Evolutionary conservation across 2,329 filamentous ascomycete genomes (phyloP).

Genomic region (Huntiella moniliformis): DNA sequence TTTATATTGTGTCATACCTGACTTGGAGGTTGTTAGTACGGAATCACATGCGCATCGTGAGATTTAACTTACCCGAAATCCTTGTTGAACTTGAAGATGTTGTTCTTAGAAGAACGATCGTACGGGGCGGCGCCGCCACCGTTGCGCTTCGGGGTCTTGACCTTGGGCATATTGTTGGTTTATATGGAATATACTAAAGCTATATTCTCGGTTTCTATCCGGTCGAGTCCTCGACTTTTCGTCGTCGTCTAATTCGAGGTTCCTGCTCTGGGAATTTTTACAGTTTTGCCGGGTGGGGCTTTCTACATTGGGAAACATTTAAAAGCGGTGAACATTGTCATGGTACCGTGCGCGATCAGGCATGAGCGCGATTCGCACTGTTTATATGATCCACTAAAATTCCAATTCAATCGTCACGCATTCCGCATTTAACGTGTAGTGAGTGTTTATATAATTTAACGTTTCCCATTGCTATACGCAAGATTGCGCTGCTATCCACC

Average conservation of each 20-base stretch:
- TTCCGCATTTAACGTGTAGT: too few relatives aligned
- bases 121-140: conserved; percentile 25
- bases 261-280: conserved; percentile 11
- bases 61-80: conserved; percentile 38
- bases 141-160: conserved; percentile 32
- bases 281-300: conserved; percentile 12
- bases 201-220: conserved; percentile 6
- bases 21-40: conserved; percentile 6
- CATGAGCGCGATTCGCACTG: not conserved
- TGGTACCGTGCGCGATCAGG: too few relatives aligned
- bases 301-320: conserved; percentile 3
- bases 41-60: not conserved
- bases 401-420: not conserved
- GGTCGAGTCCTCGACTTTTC: not conserved
- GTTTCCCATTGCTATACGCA: too few relatives aligned
- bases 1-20: conserved; percentile 2
- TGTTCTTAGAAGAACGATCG: conserved; percentile 39
- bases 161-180: conserved; percentile 30
- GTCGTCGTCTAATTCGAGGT: conserved; percentile 3
- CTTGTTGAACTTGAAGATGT: conserved; percentile 95
- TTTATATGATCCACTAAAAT: not conserved
- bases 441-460: too few relatives aligned
- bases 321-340: conserved; percentile 7
- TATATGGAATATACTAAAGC: not conserved
- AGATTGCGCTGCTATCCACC: too few relatives aligned